Conservation (phyloP, 257 asterid genomes). For the Catharanthus roseus region DNA sequence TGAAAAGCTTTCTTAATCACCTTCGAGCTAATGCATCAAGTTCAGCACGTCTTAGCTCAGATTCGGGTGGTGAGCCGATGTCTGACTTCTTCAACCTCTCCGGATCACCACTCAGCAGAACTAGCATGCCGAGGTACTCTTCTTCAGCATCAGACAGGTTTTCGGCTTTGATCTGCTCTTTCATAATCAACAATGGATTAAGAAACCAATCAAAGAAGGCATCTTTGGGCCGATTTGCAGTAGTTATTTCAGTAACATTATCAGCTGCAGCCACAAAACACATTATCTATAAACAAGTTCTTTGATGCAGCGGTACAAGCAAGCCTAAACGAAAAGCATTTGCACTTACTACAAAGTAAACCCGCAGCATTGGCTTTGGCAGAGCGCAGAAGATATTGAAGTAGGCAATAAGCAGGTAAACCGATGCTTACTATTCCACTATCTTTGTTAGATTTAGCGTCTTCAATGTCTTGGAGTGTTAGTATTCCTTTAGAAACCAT, state of each 20-base stretch:
- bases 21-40: slow-evolving; percentile 85
- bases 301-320: background rate
- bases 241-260: slow-evolving; percentile 56
- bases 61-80: slow-evolving; percentile 42
- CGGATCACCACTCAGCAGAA: slow-evolving; percentile 54
- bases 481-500: slow-evolving; percentile 65
- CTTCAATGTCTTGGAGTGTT: slow-evolving; percentile 67
- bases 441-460: slow-evolving; percentile 57
- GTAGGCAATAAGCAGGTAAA: slow-evolving; percentile 79
- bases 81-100: slow-evolving; percentile 49
- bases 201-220: slow-evolving; percentile 81
- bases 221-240: slow-evolving; percentile 79
- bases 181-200: slow-evolving; percentile 77
- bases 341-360: slow-evolving; percentile 52
- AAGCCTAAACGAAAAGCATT: slow-evolving; percentile 5
- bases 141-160: slow-evolving; percentile 76
- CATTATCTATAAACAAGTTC: background rate
- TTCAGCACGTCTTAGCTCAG: slow-evolving; percentile 75
- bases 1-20: slow-evolving; percentile 27
- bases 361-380: slow-evolving; percentile 63
- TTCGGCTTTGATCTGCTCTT: slow-evolving; percentile 78
- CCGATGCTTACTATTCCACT: slow-evolving; percentile 57
- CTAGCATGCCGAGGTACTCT: slow-evolving; percentile 64
- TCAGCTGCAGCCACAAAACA: slow-evolving; percentile 39
- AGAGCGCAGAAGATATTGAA: slow-evolving; percentile 64